Conservation (phyloP, 495 filamentous ascomycete species). For the Talaromyces nanjingensis region DNA sequence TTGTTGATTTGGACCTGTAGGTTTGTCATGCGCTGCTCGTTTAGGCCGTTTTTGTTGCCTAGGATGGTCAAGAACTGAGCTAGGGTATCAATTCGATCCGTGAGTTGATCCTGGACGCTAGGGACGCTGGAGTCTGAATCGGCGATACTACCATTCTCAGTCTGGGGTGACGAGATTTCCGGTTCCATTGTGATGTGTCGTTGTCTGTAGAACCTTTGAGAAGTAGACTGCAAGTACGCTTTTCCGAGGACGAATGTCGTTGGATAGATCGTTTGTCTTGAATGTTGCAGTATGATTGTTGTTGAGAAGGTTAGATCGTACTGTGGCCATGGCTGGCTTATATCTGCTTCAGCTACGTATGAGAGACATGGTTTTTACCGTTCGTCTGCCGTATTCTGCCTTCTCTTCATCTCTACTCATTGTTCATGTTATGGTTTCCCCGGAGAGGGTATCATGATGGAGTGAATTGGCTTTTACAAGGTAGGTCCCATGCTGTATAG, state of each 20-base stretch:
- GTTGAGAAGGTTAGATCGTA: not conserved
- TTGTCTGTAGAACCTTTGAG: not conserved
- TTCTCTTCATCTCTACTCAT: not conserved
- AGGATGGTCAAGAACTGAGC: not conserved
- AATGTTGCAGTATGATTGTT: not conserved
- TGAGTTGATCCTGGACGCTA: not conserved
- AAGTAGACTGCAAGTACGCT: not conserved
- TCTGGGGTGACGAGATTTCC: not conserved
- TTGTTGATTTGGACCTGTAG: not conserved
- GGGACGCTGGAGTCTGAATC: not conserved
- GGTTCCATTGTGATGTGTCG: not conserved
- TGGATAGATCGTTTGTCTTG: not conserved
- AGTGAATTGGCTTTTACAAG: not conserved
- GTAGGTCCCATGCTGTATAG: not conserved
- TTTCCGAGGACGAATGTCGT: not conserved
- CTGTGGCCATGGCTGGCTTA: not conserved
- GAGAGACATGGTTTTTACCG: not conserved
- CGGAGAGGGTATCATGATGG: not conserved
- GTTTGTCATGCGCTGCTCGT: not conserved
- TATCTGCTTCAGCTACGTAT: not conserved
- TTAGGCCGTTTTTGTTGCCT: not conserved
- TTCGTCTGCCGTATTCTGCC: not conserved
- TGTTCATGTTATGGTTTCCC: not conserved
- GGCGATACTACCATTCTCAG: not conserved
- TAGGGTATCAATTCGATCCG: not conserved